phyloP scores from a whole-genome alignment of 768 basidiomycete species.

The Rubroboletus pulcherrimus region DNA sequence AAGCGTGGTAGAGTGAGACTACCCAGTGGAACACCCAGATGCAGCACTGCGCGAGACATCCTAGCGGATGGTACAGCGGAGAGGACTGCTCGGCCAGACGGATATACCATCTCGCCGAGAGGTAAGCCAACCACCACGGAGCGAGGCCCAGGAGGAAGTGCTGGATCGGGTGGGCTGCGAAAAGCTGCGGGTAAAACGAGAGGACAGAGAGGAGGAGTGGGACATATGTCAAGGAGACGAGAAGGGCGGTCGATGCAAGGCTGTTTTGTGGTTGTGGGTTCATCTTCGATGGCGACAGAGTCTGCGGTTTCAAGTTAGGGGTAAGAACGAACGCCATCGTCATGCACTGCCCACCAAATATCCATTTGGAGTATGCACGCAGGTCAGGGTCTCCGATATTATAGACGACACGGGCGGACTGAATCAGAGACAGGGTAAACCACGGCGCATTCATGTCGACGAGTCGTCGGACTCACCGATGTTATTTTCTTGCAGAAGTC shows the following conservation, averaged over 20 bases:
- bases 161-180: slow-evolving; percentile 6
- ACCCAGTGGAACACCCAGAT: slow-evolving; percentile 26
- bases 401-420: too few species aligned
- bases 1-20: slow-evolving; percentile 15
- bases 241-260: slow-evolving; percentile 4
- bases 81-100: slow-evolving; percentile 20
- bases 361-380: background rate
- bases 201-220: slow-evolving; percentile 19
- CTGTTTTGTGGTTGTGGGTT: background rate
- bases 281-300: background rate
- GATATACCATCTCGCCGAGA: slow-evolving; percentile 20
- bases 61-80: slow-evolving; percentile 21
- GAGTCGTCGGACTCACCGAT: too few species aligned
- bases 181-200: slow-evolving; percentile 9
- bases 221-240: slow-evolving; percentile 9
- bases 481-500: too few species aligned
- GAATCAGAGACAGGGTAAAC: too few species aligned
- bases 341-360: slow-evolving; percentile 9
- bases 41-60: slow-evolving; percentile 24
- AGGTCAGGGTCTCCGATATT: too few species aligned
- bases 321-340: background rate
- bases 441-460: too few species aligned
- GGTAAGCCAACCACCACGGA: slow-evolving; percentile 20
- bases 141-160: slow-evolving; percentile 22
- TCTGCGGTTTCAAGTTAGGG: background rate